Evolutionary conservation across 805 yeast species (phyloP).

Genomic region (Zygosaccharomyces siamensis): DNA sequence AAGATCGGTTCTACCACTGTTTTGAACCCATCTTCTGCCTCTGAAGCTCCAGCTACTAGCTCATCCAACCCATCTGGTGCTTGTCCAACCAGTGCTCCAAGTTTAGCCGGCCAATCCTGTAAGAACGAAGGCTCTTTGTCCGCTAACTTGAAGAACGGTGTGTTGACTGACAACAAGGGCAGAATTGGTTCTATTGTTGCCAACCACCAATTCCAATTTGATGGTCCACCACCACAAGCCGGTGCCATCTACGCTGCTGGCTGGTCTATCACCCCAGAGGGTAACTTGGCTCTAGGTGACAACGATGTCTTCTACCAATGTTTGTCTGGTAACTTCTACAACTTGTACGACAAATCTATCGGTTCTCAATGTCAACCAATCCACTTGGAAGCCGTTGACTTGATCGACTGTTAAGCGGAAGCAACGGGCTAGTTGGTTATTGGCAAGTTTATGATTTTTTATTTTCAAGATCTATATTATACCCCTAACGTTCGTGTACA

Average conservation of each 20-base stretch:
- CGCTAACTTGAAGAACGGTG: constrained; percentile 45
- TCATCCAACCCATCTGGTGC: constrained; percentile 17
- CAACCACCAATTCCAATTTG: constrained; percentile 73
- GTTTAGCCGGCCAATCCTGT: constrained; percentile 30
- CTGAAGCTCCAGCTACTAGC: constrained; percentile 28
- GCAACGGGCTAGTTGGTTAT: background rate
- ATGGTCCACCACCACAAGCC: constrained; percentile 75
- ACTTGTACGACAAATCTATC: constrained; percentile 61
- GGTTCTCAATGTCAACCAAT: constrained; percentile 63
- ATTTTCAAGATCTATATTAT: background rate
- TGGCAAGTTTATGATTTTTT: background rate
- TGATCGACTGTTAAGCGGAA: constrained; percentile 48
- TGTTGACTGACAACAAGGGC: constrained; percentile 51
- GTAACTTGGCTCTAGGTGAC: constrained; percentile 56
- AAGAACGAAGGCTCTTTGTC: constrained; percentile 40
- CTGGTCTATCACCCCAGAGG: constrained; percentile 52
- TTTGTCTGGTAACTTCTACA: constrained; percentile 71
- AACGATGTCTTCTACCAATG: constrained; percentile 61
- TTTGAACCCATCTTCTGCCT: constrained; percentile 11
- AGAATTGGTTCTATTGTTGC: constrained; percentile 70
- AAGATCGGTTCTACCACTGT: constrained; percentile 26
- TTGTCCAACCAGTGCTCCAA: constrained; percentile 30
- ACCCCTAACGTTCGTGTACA: constrained; percentile 2
- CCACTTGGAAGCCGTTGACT: constrained; percentile 53
- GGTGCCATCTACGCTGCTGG: constrained; percentile 62